Evolutionary conservation across 163 green algal species (phyloP).

Genomic region (Prototheca cutis): DNA sequence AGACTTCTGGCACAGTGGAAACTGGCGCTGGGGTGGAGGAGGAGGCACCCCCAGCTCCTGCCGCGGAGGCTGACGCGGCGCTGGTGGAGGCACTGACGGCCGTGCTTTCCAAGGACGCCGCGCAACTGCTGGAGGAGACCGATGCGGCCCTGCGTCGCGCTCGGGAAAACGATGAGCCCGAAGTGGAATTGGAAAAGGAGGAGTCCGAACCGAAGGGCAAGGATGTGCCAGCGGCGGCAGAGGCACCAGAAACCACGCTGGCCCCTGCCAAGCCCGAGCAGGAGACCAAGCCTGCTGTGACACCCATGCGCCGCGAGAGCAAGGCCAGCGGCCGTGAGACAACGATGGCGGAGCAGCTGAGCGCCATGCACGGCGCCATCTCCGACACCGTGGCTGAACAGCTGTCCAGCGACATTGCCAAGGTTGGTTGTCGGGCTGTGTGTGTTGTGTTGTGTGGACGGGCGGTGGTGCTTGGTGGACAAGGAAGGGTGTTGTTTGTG

Average conservation of each 20-base stretch:
- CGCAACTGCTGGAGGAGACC: not conserved
- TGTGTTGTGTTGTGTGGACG: too few relatives aligned
- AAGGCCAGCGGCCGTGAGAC: not conserved
- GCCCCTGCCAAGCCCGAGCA: too few relatives aligned
- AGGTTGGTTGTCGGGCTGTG: too few relatives aligned
- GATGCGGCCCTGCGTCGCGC: not conserved
- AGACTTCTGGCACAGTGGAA: too few relatives aligned
- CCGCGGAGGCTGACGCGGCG: not conserved
- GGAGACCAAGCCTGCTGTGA: too few relatives aligned
- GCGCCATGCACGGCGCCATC: slow-evolving; percentile 1
- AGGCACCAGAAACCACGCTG: too few relatives aligned
- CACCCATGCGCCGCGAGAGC: too few relatives aligned
- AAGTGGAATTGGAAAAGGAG: too few relatives aligned
- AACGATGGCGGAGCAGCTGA: not conserved
- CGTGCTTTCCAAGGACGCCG: slow-evolving; percentile 1
- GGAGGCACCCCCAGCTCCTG: not conserved
- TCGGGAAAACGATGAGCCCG: not conserved
- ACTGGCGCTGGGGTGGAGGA: not conserved
- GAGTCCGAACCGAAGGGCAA: not conserved
- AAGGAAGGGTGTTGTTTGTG: too few relatives aligned
- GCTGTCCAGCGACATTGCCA: not conserved
- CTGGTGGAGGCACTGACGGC: not conserved
- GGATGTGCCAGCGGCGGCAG: not conserved
- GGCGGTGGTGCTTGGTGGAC: too few relatives aligned
- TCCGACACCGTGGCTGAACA: not conserved